Evolutionary conservation across 192 early-diverging fungal genomes (phyloP).

Genomic region (Phycomyces blakesleeanus): DNA sequence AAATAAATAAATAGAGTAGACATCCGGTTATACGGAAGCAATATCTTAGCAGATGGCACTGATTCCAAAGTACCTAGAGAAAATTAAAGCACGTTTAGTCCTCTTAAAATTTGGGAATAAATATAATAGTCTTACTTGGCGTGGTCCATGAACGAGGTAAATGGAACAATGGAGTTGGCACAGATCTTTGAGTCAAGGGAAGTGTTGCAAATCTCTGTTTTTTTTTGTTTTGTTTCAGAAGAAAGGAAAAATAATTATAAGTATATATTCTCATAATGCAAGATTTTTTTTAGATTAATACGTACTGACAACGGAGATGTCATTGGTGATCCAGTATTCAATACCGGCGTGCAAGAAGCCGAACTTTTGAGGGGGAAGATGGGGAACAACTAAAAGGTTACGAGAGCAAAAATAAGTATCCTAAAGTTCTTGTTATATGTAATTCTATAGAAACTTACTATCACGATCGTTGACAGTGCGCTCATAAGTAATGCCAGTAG

Average conservation of each 20-base stretch:
- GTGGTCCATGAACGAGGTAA: conserved; percentile 22
- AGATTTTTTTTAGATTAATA: not conserved
- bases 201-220: conserved; percentile 15
- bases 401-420: not conserved
- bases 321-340: conserved; percentile 27
- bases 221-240: not conserved
- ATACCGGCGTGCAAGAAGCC: conserved; percentile 25
- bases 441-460: conserved; percentile 14
- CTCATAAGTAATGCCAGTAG: conserved; percentile 14
- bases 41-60: not conserved
- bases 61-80: conserved; percentile 2
- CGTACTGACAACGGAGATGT: conserved; percentile 11
- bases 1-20: no score
- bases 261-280: not conserved
- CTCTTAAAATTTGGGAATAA: not conserved
- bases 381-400: conserved; percentile 15
- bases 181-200: conserved; percentile 17
- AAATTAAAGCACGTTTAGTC: not conserved
- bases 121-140: conserved; percentile 4
- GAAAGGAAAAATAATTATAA: not conserved
- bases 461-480: conserved; percentile 27
- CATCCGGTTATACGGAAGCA: no score
- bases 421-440: not conserved
- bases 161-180: conserved; percentile 19
- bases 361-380: conserved; percentile 18